Conservation (phyloP, 2,329 filamentous ascomycete species). For the Fusarium mangiferae region DNA sequence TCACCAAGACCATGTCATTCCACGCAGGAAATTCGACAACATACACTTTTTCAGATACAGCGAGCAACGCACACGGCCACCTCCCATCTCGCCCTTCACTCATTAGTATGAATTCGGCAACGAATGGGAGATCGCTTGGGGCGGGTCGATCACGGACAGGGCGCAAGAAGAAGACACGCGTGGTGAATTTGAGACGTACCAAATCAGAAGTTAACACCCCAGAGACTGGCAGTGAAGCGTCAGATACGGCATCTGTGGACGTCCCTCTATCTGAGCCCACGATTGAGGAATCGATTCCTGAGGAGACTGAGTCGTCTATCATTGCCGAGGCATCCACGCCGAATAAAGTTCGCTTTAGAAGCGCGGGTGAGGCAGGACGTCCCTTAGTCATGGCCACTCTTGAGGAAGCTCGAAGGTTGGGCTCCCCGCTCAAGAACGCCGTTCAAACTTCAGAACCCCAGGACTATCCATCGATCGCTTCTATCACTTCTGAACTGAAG, state of each 20-base stretch:
- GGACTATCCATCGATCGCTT: slow-evolving; percentile 31
- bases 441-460: slow-evolving; percentile 28
- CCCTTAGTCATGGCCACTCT: slow-evolving; percentile 43
- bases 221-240: slow-evolving; percentile 59
- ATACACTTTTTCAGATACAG: slow-evolving; percentile 79
- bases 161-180: slow-evolving; percentile 84
- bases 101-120: slow-evolving; percentile 68
- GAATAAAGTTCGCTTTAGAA: slow-evolving; percentile 56
- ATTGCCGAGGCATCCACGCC: slow-evolving; percentile 43
- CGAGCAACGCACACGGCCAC: slow-evolving; percentile 70
- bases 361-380: slow-evolving; percentile 29
- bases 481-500: slow-evolving; percentile 26
- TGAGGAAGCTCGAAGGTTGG: slow-evolving; percentile 39
- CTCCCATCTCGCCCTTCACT: slow-evolving; percentile 76
- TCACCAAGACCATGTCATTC: slow-evolving; percentile 73
- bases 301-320: slow-evolving; percentile 64
- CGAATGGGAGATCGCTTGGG: slow-evolving; percentile 71
- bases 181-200: slow-evolving; percentile 81
- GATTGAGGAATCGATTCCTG: slow-evolving; percentile 65
- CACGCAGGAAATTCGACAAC: slow-evolving; percentile 67
- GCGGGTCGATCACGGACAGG: slow-evolving; percentile 69
- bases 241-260: slow-evolving; percentile 65
- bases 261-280: slow-evolving; percentile 71
- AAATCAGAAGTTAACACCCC: slow-evolving; percentile 65
- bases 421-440: slow-evolving; percentile 36